Evolutionary conservation across 2,329 filamentous ascomycete genomes (phyloP), one percentile per base, ranked within the genome.

Genomic region (Fusarium sp.): DNA sequence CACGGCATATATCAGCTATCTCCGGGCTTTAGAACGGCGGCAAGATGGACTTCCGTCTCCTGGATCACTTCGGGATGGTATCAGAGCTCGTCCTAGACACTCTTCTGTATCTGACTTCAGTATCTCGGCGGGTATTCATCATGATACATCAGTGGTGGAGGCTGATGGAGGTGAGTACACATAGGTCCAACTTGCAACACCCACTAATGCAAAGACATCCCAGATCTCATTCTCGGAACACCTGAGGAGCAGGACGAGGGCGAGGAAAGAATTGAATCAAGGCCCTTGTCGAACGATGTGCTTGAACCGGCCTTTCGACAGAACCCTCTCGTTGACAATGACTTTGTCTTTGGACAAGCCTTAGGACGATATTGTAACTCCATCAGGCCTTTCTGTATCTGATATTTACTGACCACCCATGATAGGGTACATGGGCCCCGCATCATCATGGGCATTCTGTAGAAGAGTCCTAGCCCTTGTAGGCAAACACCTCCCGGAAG

Each of bases 371-470:
- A 74, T 20, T 74, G 71, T 54, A 54, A 20, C 1, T 2, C 2
- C 2, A 4, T 2, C 1, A 44, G 10, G 3, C 3, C 6, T 28
- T 2, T 17, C 5, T 15, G 3, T 6, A 8, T 10, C 40, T 6
- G 5, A 7, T 11, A 22, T 15, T 20, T 35, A 19, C 41, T 51
- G 2, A 47, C 19, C 6, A 6, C 1, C 14, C 2, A 1, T 7
- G 3, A 24, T 6, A 74, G 72, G 72, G 72, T 74, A 74, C 13
- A 74, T 74, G 72, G 72, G 72, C 2, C 72, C 72, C 3, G 65
- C 70, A 1, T 74, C 72, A 1, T 74, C 72, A 5, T 74, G 72
- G 72, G 68, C 72, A 0, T 74, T 73, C 15, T 74, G 72, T 17
- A 62, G 72, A 24, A 58, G 72, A 20, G 72, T 74, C 11, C 17